phyloP scores from a whole-genome alignment of 176 grass and related monocot species.

The Avena insularis region DNA sequence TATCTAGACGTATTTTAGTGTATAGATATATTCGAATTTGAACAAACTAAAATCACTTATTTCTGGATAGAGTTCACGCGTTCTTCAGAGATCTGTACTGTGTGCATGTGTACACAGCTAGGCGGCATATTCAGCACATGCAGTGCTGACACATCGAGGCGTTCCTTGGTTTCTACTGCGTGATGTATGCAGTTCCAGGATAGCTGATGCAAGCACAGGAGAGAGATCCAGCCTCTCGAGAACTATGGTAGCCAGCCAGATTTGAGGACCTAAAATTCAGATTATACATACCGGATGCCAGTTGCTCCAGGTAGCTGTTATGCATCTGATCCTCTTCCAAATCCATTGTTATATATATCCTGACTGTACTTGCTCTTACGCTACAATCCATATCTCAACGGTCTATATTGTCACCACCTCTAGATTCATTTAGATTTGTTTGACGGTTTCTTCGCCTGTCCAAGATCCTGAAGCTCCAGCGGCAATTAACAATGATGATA shows the following conservation, averaged over 20 bases:
- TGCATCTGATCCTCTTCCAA: background rate
- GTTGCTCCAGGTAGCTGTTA: background rate
- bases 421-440: conserved; percentile 7
- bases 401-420: background rate
- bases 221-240: background rate
- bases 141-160: conserved; percentile 18
- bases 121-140: conserved; percentile 40
- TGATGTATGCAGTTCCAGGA: conserved; percentile 29
- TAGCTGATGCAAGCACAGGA: conserved; percentile 6
- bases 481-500: background rate
- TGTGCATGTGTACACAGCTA: background rate
- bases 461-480: background rate
- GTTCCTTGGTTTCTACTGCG: background rate
- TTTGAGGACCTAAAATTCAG: background rate
- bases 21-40: too few species aligned
- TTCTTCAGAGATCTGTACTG: conserved; percentile 28
- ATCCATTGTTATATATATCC: background rate
- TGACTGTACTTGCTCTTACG: conserved; percentile 9
- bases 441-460: background rate
- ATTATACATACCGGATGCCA: background rate
- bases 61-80: background rate
- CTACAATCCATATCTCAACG: background rate
- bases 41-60: too few species aligned
- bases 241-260: too few species aligned
- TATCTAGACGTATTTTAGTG: too few species aligned